Conservation (phyloP, 305 asterid species). For the Fraxinus sp. region DNA sequence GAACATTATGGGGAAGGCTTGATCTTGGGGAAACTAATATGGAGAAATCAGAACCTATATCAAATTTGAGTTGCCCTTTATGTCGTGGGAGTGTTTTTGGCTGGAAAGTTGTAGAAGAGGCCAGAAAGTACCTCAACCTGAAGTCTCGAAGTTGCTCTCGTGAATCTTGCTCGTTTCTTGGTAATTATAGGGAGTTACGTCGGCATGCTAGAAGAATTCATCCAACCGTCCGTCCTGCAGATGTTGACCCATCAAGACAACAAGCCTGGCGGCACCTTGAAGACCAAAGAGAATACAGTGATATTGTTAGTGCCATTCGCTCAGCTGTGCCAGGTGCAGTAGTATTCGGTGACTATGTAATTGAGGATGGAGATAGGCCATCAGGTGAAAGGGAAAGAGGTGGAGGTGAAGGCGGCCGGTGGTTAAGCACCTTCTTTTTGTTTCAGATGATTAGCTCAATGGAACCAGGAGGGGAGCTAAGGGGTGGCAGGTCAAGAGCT, state of each 20-base stretch:
- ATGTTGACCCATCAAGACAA: slow-evolving; percentile 77
- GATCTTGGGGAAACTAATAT: slow-evolving; percentile 31
- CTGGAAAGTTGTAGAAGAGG: slow-evolving; percentile 78
- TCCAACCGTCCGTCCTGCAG: slow-evolving; percentile 82
- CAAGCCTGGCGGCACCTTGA: slow-evolving; percentile 82
- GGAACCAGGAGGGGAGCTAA: slow-evolving; percentile 49
- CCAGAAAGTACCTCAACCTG: slow-evolving; percentile 69
- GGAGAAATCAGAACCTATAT: slow-evolving; percentile 40
- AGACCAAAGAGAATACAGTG: slow-evolving; percentile 76
- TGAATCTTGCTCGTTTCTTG: slow-evolving; percentile 69
- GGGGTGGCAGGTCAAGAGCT: slow-evolving; percentile 68
- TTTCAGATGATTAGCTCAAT: slow-evolving; percentile 81
- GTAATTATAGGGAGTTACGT: slow-evolving; percentile 75
- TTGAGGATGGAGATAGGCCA: slow-evolving; percentile 65
- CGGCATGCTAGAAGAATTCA: slow-evolving; percentile 86
- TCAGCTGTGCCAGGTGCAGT: slow-evolving; percentile 90
- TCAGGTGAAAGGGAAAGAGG: slow-evolving; percentile 51
- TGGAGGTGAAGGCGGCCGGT: slow-evolving; percentile 52
- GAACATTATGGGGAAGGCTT: slow-evolving; percentile 27
- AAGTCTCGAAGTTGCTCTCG: slow-evolving; percentile 76
- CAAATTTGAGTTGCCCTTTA: slow-evolving; percentile 70
- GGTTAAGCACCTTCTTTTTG: slow-evolving; percentile 68
- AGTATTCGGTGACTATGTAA: slow-evolving; percentile 82
- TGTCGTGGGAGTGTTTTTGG: slow-evolving; percentile 85
- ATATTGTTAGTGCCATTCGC: slow-evolving; percentile 73